Percentiles rank a stretch among this genome's conserved stretches.
Evolutionary conservation across 75 land plant genomes (phyloP).

Genomic region (Cryptomeria japonica): DNA sequence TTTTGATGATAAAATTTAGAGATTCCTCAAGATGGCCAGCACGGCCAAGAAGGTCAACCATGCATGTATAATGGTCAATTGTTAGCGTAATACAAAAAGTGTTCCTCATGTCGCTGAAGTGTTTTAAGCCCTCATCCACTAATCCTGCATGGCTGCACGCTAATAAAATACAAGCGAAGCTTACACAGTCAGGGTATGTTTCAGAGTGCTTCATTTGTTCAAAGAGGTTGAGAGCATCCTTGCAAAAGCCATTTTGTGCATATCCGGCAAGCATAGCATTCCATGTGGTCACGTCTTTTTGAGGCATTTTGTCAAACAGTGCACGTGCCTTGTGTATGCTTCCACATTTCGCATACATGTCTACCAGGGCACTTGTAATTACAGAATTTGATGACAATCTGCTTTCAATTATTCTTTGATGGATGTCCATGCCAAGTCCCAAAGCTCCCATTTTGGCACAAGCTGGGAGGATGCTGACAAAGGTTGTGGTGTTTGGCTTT

Average conservation of each 20-base stretch:
- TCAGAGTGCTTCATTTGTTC: constrained; percentile 6
- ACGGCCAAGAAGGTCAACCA: constrained; percentile 12
- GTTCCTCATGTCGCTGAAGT: background rate
- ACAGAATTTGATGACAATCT: background rate
- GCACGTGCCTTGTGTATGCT: background rate
- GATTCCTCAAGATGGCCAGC: constrained; percentile 34
- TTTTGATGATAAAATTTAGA: constrained; percentile 27
- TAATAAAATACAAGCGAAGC: background rate
- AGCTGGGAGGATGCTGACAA: background rate
- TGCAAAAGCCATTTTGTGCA: constrained; percentile 3
- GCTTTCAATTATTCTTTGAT: background rate
- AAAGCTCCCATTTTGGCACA: background rate
- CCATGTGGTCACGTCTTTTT: background rate
- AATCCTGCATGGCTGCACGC: constrained; percentile 13
- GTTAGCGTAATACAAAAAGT: background rate
- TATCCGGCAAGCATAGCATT: constrained; percentile 11
- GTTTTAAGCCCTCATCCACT: constrained; percentile 4
- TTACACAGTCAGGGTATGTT: background rate
- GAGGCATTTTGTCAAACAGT: constrained; percentile 6
- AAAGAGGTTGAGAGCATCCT: constrained; percentile 6
- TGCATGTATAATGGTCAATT: background rate
- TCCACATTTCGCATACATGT: constrained; percentile 14
- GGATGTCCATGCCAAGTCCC: background rate
- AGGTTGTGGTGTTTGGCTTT: background rate
- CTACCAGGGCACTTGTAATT: background rate